These are phyloP conservation scores for Guadua angustifolia DNA, from an alignment of 176 grass and related monocot species.

Conservation along the genomic window DNA sequence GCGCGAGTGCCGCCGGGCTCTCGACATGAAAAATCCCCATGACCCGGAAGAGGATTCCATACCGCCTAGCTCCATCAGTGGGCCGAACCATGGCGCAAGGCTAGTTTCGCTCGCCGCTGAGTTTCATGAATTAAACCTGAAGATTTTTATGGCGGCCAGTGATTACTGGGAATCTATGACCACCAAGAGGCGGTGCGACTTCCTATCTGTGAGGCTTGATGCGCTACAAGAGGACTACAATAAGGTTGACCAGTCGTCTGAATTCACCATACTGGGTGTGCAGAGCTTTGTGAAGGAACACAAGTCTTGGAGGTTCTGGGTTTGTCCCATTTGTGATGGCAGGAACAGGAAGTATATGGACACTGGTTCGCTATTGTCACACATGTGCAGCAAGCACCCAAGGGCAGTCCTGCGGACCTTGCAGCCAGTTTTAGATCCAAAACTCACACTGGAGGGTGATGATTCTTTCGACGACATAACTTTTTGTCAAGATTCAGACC, in stretches of 20 bases:
- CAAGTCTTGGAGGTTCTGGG: constrained; percentile 40
- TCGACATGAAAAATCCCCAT: constrained; percentile 1
- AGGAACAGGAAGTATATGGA: constrained; percentile 38
- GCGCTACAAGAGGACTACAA: constrained; percentile 20
- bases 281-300: constrained; percentile 23
- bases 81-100: constrained; percentile 7
- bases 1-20: constrained; percentile 34
- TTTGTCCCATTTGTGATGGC: constrained; percentile 38
- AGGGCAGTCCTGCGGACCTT: constrained; percentile 32
- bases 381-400: constrained; percentile 47
- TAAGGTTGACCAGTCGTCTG: not conserved
- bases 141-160: not conserved
- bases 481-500: constrained; percentile 31
- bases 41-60: constrained; percentile 39
- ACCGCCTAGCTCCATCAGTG: constrained; percentile 30
- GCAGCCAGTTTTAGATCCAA: constrained; percentile 38
- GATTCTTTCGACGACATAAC: constrained; percentile 5
- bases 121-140: constrained; percentile 32
- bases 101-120: not conserved
- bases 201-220: constrained; percentile 21
- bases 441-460: not conserved
- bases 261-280: not conserved
- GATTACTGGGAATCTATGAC: constrained; percentile 44
- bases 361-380: constrained; percentile 13
- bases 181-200: constrained; percentile 7